phyloP scores from a whole-genome alignment of 1,284 basidiomycete species.

The Ganoderma multipileum region DNA sequence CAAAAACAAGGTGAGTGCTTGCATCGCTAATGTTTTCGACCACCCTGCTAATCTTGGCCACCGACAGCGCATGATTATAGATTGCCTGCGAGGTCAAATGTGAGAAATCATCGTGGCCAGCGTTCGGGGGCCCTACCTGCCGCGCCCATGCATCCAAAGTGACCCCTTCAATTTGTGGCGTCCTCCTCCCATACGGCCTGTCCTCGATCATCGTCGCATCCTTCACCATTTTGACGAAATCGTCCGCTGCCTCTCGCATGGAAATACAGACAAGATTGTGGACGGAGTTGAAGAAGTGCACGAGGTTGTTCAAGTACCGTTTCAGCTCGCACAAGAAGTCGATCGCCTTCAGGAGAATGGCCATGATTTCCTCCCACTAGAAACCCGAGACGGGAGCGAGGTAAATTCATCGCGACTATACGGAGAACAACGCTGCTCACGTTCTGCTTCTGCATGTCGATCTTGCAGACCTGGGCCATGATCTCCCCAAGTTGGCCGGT shows the following conservation, averaged over 20 bases:
- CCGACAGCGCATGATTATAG: slow-evolving; percentile 21
- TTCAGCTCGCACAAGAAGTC: slow-evolving; percentile 23
- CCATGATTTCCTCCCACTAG: slow-evolving; percentile 23
- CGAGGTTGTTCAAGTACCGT: slow-evolving; percentile 22
- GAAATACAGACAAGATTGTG: slow-evolving; percentile 22
- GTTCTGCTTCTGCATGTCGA: slow-evolving; percentile 19
- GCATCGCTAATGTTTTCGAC: slow-evolving; percentile 25
- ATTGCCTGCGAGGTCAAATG: slow-evolving; percentile 11
- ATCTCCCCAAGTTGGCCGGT: slow-evolving; percentile 19
- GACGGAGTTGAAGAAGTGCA: slow-evolving; percentile 21
- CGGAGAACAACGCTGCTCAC: slow-evolving; percentile 6
- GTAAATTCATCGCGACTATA: neutral
- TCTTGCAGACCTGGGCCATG: slow-evolving; percentile 12
- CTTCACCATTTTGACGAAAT: slow-evolving; percentile 18
- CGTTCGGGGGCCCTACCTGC: slow-evolving; percentile 9
- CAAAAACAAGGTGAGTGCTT: neutral
- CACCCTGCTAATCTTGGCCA: slow-evolving; percentile 19
- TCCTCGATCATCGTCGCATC: slow-evolving; percentile 16
- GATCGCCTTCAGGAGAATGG: slow-evolving; percentile 15
- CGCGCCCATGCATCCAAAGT: slow-evolving; percentile 19
- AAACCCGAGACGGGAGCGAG: no score
- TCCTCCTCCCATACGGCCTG: neutral
- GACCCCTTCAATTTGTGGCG: neutral
- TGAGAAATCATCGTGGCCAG: neutral
- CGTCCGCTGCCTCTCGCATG: slow-evolving; percentile 13